Evolutionary conservation across 2,329 filamentous ascomycete genomes (phyloP), one percentile per base, ranked within the genome.

Genomic region (Polychaeton citri): DNA sequence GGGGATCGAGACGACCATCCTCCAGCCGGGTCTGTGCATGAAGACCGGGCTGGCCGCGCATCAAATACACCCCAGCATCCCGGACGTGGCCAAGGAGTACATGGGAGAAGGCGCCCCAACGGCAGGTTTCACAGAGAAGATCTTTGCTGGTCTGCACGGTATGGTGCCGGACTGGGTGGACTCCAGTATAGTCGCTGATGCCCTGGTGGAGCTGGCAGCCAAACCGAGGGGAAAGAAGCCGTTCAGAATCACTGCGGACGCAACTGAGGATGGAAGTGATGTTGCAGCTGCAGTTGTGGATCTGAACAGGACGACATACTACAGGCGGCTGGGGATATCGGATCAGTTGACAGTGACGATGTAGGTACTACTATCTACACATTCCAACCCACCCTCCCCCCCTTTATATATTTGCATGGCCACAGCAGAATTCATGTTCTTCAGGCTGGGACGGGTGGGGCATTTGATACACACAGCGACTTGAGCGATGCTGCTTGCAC

Each of bases 1-100:
- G 39, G 37, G 39, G 10, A 39, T 39, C 30, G 39, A 41, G 30
- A 41, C 33, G 12, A 41, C 33, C 15, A 38, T 41, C 20, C 19
- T 41, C 6, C 28, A 10, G 19, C 39, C 39, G 2, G 39, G 39
- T 4, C 36, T 39, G 21, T 41, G 38, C 21, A 41, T 36, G 12
- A 36, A 34, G n/a, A 39, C 36, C n/a, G 38, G 32, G 13, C 39
- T 36, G 30, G 36, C 34, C 16, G 21, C 12, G 13, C 31, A 38
- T 34, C 33, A 36, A 33, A 21, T 30, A 33, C 31, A 21, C 17
- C 39, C 39, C 13, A 36, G 34, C 7, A 9, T 33, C 1, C 10
- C n/a, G 17, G 34, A 24, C 10, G 26, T 41, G 12, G 34, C 30
- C 21, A 30, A 19, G 19, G 36, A 37, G 36, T 41, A 39, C 24